Evolutionary conservation across 306 rosid genomes (phyloP), one percentile per base, ranked within the genome.

Genomic region (Phaseolus lunatus): DNA sequence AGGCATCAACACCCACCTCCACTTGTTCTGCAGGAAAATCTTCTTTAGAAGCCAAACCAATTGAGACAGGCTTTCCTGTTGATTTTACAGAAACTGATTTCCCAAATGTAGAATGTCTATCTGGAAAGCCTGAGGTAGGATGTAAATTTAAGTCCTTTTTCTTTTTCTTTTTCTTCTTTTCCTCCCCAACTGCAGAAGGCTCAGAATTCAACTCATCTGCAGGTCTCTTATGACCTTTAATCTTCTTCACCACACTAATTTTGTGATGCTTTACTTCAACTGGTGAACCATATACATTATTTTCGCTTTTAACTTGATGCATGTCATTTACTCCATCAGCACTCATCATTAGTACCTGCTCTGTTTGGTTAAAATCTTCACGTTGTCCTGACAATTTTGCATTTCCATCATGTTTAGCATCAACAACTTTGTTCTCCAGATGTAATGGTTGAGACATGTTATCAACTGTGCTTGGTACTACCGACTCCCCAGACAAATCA

Each of bases 91-190:
- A 70, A 0, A 44, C 75, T 4, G 52, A 81, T 83, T 89, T 89
- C 77, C 83, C 86, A 9, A 86, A 44, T 63, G 76, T 74, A 33
- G 75, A 45, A 39, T 19, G 82, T 68, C 84, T 95, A 80, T 75
- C 87, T 52, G 78, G 57, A 77, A 70, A 81, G 59, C 73, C 85
- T 58, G 82, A 75, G 45, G 82, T 73, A 37, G 87, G 74, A 54
- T 88, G 87, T 31, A 78, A 39, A 47, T 39, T 86, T 2, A 67
- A 49, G 7, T 19, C 81, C 54, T 83, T 82, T 81, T 90, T 92
- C 87, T 84, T 83, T 81, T 90, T 92, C 87, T 86, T 92, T 83
- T 92, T 95, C 73, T 89, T 92, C 88, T 80, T 87, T 76, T 81
- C 87, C 82, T 85, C 94, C 72, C 83, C 92, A 63, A 61, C 70